These are phyloP conservation scores for Hordeum marinum DNA, from an alignment of 176 grass and related monocot genomes.

Conservation along the genomic window DNA sequence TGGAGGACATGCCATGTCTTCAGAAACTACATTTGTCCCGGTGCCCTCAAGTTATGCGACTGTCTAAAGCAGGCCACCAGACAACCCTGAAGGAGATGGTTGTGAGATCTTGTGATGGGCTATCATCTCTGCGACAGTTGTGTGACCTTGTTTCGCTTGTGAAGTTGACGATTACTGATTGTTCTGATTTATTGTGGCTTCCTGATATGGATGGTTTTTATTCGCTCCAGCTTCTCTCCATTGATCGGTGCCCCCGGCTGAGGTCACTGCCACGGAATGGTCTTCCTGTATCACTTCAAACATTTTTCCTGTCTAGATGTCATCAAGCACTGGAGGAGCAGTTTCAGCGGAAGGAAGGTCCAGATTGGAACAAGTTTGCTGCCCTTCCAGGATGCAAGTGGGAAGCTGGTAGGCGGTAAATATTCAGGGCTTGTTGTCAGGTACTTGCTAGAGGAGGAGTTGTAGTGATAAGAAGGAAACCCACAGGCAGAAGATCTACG, in stretches of 20 bases:
- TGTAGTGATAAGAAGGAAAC: too few relatives aligned
- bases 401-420: background rate
- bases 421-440: too few relatives aligned
- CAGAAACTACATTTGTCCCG: background rate
- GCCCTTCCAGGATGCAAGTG: constrained; percentile 14
- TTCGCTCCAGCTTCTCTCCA: background rate
- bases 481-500: too few relatives aligned
- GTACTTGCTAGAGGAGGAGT: too few relatives aligned
- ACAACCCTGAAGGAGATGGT: background rate
- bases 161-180: background rate
- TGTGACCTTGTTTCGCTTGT: constrained; percentile 3
- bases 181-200: background rate
- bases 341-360: constrained; percentile 9
- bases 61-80: background rate
- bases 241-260: background rate
- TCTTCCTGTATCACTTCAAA: constrained; percentile 23
- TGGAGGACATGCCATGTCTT: background rate
- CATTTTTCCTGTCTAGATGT: background rate
- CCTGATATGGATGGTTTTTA: background rate
- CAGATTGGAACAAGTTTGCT: constrained; percentile 16
- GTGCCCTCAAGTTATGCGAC: background rate
- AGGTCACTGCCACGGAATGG: background rate
- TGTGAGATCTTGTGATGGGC: background rate
- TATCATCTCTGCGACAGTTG: background rate
- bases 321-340: constrained; percentile 2